A percentile compares a stretch with the other conserved stretches of the same genome.
Evolutionary conservation across 768 basidiomycete species (phyloP).

Genomic region (Collybiopsis luxurians): DNA sequence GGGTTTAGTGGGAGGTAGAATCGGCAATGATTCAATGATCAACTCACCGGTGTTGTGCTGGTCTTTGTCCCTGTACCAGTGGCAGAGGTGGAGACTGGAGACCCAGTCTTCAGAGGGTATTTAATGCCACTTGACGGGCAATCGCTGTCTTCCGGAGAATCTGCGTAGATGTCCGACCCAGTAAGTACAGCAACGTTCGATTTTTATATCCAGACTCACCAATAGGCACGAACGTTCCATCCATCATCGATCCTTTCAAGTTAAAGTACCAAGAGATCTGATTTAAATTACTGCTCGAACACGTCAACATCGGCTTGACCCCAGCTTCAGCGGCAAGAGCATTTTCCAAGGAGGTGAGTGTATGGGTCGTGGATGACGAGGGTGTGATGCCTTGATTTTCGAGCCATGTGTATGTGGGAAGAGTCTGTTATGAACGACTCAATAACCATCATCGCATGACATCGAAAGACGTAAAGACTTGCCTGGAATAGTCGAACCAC

Average conservation of each 20-base stretch:
- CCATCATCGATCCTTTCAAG: slow-evolving; percentile 61
- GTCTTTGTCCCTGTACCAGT: slow-evolving; percentile 4
- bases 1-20: not conserved
- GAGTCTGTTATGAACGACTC: slow-evolving; percentile 30
- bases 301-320: slow-evolving; percentile 48
- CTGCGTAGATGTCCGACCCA: slow-evolving; percentile 29
- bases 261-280: slow-evolving; percentile 64
- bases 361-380: slow-evolving; percentile 52
- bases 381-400: slow-evolving; percentile 72
- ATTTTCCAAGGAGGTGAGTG: slow-evolving; percentile 47
- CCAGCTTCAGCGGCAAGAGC: slow-evolving; percentile 57
- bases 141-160: slow-evolving; percentile 43
- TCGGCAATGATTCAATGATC: not conserved
- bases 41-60: slow-evolving; percentile 6
- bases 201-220: slow-evolving; percentile 30
- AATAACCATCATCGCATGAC: slow-evolving; percentile 22
- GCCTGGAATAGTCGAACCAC: slow-evolving; percentile 60
- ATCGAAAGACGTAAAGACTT: too few species aligned
- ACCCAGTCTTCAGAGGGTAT: slow-evolving; percentile 55
- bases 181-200: not conserved
- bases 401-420: slow-evolving; percentile 77
- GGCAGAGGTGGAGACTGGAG: slow-evolving; percentile 28
- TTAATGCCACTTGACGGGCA: slow-evolving; percentile 58
- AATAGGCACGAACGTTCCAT: slow-evolving; percentile 61
- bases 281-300: slow-evolving; percentile 34